Conservation (phyloP, 805 yeast species). For the Cyberlindnera galapagoensis region DNA sequence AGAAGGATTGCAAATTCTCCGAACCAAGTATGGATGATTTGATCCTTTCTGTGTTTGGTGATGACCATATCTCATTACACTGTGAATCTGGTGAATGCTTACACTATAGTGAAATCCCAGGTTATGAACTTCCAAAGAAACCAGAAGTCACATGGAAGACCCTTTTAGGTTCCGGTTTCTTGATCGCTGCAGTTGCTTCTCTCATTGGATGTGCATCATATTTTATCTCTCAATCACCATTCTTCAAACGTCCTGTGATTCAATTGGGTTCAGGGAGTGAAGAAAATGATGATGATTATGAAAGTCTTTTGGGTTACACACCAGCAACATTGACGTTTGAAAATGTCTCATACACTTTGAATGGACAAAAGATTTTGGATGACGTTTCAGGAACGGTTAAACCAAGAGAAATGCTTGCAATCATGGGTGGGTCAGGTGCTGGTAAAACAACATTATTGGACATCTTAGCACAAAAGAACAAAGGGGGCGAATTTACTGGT, state of each 20-base stretch:
- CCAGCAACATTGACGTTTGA: constrained; percentile 77
- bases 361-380: constrained; percentile 48
- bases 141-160: constrained; percentile 39
- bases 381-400: constrained; percentile 68
- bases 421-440: constrained; percentile 99
- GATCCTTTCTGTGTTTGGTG: constrained; percentile 91
- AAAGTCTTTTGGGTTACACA: constrained; percentile 42
- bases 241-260: constrained; percentile 36
- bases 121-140: constrained; percentile 61
- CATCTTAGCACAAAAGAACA: constrained; percentile 82
- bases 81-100: constrained; percentile 89
- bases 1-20: constrained; percentile 66
- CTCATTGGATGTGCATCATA: constrained; percentile 34
- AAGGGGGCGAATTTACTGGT: constrained; percentile 69
- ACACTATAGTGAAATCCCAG: constrained; percentile 90
- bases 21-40: constrained; percentile 96
- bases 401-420: constrained; percentile 88
- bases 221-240: constrained; percentile 53
- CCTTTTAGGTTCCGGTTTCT: constrained; percentile 38
- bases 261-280: constrained; percentile 21
- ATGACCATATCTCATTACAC: constrained; percentile 72
- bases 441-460: constrained; percentile 94
- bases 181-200: constrained; percentile 33
- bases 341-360: constrained; percentile 54
- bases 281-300: constrained; percentile 30